A percentile compares a stretch with the other conserved stretches of the same genome.
phyloP scores from a whole-genome alignment of 1,284 basidiomycete species.

The Chalciporus piperatoides region DNA sequence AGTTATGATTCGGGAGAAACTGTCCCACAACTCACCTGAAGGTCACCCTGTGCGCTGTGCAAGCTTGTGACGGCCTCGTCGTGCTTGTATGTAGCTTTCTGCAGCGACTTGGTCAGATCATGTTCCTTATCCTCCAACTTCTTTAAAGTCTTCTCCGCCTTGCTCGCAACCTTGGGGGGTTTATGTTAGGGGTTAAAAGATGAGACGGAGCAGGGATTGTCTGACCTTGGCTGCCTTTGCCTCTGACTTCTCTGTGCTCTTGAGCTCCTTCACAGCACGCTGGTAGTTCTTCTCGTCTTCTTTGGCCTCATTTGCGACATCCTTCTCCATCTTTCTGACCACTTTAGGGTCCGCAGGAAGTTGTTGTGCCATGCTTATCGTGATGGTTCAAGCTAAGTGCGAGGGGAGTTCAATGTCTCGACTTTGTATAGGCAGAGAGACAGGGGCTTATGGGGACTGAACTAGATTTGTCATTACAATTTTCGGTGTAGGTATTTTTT shows the following conservation, averaged over 20 bases:
- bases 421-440: neutral
- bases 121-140: conserved; percentile 49
- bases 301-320: conserved; percentile 43
- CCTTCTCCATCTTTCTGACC: conserved; percentile 46
- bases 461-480: conserved; percentile 9
- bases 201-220: neutral
- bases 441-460: conserved; percentile 13
- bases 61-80: conserved; percentile 44
- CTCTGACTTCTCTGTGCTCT: conserved; percentile 43
- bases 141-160: conserved; percentile 43
- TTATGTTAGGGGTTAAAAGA: conserved; percentile 1
- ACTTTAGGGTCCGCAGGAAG: conserved; percentile 19
- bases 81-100: conserved; percentile 48
- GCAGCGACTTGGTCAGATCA: conserved; percentile 41
- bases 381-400: neutral
- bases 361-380: conserved; percentile 16
- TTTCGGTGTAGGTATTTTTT: too few species aligned
- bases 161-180: conserved; percentile 37
- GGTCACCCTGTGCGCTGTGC: conserved; percentile 42
- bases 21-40: conserved; percentile 36
- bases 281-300: conserved; percentile 45
- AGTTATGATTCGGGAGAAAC: neutral
- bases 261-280: conserved; percentile 45
- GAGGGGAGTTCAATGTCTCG: neutral
- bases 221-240: conserved; percentile 47